Percentiles rank a stretch among this genome's conserved stretches.
Conservation (phyloP, 352 stramenopile genomes). For the Phytophthora sansomeana region DNA sequence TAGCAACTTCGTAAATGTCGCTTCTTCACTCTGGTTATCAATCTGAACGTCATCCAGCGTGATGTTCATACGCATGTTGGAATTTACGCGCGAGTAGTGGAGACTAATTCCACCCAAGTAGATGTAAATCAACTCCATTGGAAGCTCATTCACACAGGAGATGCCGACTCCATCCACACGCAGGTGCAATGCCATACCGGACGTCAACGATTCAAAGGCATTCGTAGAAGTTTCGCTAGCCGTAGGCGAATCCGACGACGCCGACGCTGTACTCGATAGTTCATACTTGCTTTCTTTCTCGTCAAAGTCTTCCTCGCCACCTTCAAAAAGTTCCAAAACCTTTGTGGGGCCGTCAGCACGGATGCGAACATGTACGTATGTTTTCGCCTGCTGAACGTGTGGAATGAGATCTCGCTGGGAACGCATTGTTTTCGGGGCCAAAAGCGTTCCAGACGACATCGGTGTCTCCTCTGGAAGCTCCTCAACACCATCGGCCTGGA, state of each 20-base stretch:
- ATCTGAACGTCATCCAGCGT: constrained; percentile 89
- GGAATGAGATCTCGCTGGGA: constrained; percentile 46
- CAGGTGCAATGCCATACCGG: constrained; percentile 75
- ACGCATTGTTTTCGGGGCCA: constrained; percentile 40
- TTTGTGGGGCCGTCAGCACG: constrained; percentile 91
- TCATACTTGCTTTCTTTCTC: constrained; percentile 86
- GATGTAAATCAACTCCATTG: constrained; percentile 88
- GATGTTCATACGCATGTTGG: constrained; percentile 88
- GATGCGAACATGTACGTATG: constrained; percentile 87
- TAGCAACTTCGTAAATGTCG: constrained; percentile 86
- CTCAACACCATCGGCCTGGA: constrained; percentile 16
- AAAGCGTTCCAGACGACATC: constrained; percentile 27
- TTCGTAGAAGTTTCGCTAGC: constrained; percentile 81
- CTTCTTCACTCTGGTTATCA: constrained; percentile 88
- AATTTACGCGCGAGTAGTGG: constrained; percentile 78
- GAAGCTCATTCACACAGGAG: constrained; percentile 88
- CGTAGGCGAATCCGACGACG: constrained; percentile 71
- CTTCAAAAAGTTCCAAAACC: constrained; percentile 92
- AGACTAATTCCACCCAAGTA: constrained; percentile 85
- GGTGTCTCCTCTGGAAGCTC: constrained; percentile 43
- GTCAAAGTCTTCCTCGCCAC: constrained; percentile 87
- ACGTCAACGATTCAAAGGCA: constrained; percentile 71
- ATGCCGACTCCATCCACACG: constrained; percentile 82
- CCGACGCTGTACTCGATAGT: constrained; percentile 68
- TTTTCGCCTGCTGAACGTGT: constrained; percentile 81